phyloP scores from a whole-genome alignment of 179 eudicot genomes.

The Nepenthes alata region DNA sequence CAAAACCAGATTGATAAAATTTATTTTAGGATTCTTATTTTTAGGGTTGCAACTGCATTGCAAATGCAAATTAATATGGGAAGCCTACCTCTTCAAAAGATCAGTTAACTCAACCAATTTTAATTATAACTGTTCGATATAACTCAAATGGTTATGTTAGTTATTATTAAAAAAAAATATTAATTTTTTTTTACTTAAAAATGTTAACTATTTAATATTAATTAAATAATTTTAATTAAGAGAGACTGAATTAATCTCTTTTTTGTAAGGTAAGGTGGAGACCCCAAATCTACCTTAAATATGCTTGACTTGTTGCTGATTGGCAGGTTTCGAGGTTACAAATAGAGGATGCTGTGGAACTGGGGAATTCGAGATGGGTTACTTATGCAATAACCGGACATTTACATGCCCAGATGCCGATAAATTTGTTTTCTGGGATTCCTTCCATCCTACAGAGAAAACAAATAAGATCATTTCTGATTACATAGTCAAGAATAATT shows the following conservation, averaged over 20 bases:
- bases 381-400: slow-evolving; percentile 18
- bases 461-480: slow-evolving; percentile 22
- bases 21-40: too few species aligned
- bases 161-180: too few species aligned
- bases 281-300: not conserved
- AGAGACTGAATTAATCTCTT: not conserved
- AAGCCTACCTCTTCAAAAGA: too few species aligned
- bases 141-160: too few species aligned
- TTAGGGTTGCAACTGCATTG: too few species aligned
- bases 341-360: slow-evolving; percentile 30
- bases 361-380: slow-evolving; percentile 30
- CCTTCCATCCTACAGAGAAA: slow-evolving; percentile 51
- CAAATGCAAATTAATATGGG: too few species aligned
- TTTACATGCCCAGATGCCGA: slow-evolving; percentile 34
- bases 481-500: slow-evolving; percentile 12
- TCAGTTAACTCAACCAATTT: too few species aligned
- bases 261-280: not conserved
- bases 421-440: slow-evolving; percentile 50
- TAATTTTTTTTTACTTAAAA: too few species aligned
- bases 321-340: slow-evolving; percentile 30
- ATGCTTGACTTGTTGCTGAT: not conserved
- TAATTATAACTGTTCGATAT: too few species aligned
- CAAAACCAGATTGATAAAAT: too few species aligned
- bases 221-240: not conserved
- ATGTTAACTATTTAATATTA: too few species aligned